Base-by-base conservation (phyloP, 2,329 filamentous ascomycete genomes). In the Fonsecaea erecta region DNA sequence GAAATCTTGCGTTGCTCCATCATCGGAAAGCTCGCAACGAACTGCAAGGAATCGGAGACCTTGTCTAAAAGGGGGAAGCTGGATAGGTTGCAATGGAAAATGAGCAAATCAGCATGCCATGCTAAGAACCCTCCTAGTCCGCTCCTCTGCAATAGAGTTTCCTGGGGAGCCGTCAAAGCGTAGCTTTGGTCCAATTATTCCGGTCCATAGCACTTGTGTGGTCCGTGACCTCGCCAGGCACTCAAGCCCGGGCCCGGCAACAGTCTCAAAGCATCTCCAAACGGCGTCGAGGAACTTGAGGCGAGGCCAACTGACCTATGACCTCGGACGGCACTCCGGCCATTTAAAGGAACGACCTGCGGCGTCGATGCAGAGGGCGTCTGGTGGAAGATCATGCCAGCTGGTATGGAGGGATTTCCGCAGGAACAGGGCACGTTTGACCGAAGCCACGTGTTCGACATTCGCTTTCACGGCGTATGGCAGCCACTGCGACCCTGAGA, bases 361-460 rank as follows among this genome's bases (percentile, higher is more conserved):
- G 21, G 12, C 8, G 24, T 48, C 9, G 43, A 48, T 24, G 18
- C 43, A 46, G 40, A 46, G 40, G 21, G 24, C n/a, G n/a, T 28
- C 18, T 16, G 46, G 43, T 51, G 28, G 24, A 52, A 52, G 30
- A 52, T 52, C 24, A 8, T 7, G 40, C 40, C 40, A 46, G 8
- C 40, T 46, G 40, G 21, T 46, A 46, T 46, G 40, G 11, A 37
- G 30, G 35, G 12, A 1, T 12, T 24, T 28, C 51, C 26, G 34
- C 37, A 8, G 12, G 32, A 40, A 18, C 53, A 16, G 11, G 2
- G 35, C 51, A 46, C 21, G 14, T 14, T 16, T 53, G 48, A 43
- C 35, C 48, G n/a, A 35, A 24, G 34, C 58, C 58, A 61, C 58
- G 58, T 61, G 48, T 61, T 46, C 57, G 46, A 60, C 57, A 18